Evolutionary conservation across 2,329 filamentous ascomycete genomes (phyloP).

Genomic region (Fusarium bulbicola): DNA sequence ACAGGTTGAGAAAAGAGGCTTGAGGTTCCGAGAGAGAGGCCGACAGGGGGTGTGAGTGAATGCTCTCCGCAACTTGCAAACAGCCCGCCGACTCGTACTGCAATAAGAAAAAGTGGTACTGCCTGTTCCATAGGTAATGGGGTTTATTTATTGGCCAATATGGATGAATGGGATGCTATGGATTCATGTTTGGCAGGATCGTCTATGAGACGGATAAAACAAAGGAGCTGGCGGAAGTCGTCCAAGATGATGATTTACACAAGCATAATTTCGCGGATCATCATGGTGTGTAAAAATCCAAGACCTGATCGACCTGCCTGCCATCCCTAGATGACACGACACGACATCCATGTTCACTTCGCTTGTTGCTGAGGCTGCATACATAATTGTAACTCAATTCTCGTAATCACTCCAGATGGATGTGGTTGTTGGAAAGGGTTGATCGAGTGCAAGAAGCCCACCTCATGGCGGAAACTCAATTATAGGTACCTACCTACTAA

Average conservation of each 20-base stretch:
- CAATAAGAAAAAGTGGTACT: slow-evolving; percentile 18
- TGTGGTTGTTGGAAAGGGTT: background rate
- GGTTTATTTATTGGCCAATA: background rate
- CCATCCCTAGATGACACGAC: slow-evolving; percentile 14
- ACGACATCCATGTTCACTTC: slow-evolving; percentile 4
- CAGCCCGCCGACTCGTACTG: slow-evolving; percentile 2
- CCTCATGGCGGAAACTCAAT: slow-evolving; percentile 15
- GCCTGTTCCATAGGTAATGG: background rate
- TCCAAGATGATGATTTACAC: slow-evolving; percentile 27
- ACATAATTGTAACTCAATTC: slow-evolving; percentile 10
- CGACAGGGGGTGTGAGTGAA: slow-evolving; percentile 14
- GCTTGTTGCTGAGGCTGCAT: slow-evolving; percentile 10
- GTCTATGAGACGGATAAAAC: background rate
- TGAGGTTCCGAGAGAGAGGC: slow-evolving; percentile 16
- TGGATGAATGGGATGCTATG: background rate
- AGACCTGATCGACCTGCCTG: slow-evolving; percentile 22
- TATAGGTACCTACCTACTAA: background rate
- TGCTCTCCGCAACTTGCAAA: background rate
- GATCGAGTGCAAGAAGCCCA: background rate
- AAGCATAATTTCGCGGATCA: slow-evolving; percentile 17
- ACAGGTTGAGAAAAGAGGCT: slow-evolving; percentile 11
- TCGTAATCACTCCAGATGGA: background rate
- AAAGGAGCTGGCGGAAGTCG: background rate
- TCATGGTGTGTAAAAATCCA: slow-evolving; percentile 16
- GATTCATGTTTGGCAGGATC: background rate